Base-by-base conservation (phyloP, 768 basidiomycete genomes). In the Mycena belliarum region DNA sequence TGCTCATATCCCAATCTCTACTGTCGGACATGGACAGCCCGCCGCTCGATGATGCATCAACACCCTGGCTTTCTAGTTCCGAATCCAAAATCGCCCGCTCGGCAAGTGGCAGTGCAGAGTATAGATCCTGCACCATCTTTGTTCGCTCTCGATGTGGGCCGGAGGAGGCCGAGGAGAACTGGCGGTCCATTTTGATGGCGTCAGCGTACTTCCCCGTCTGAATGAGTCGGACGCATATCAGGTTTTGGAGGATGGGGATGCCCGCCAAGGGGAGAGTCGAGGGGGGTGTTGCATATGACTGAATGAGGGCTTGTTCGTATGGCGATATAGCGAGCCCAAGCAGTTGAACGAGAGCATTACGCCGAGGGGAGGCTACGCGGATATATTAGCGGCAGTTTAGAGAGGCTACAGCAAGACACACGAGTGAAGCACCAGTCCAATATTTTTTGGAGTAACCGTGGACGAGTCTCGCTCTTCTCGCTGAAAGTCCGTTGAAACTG, bases 151-250 rank as follows among this genome's bases (percentile, higher is more conserved):
- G 74, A 25, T 78, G 70, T 44, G 71, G 70, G 47, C 73, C 65
- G n/a, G 75, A 58, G 7, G 79, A 75, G n/a, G 74, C 66, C 11
- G 77, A 70, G 38, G 77, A 69, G 62, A 90, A 86, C 63, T 81
- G 77, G 48, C 83, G 81, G 69, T 93, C 90, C 41, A 90, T 76
- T 72, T 86, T 87, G 67, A 93, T 82, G 10, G 90, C 92, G n/a
- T 85, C 83, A 0, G 80, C 72, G 64, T 87, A 85, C 56, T 82
- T 81, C 4, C 90, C 91, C 3, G 77, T 79, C 66, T 91, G 87
- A 32, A 93, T 81, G 10, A 93, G 81, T 11, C 92, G 86, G 16
- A 88, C 82, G 59, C 87, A 90, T 26, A 90, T 78, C n/a, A 93
- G 79, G 60, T 93, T 89, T 68, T 91, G 91, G 0, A 93, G 69